phyloP scores from a whole-genome alignment of 202 grass and related monocot species.

The Schoenoplectus triqueter region DNA sequence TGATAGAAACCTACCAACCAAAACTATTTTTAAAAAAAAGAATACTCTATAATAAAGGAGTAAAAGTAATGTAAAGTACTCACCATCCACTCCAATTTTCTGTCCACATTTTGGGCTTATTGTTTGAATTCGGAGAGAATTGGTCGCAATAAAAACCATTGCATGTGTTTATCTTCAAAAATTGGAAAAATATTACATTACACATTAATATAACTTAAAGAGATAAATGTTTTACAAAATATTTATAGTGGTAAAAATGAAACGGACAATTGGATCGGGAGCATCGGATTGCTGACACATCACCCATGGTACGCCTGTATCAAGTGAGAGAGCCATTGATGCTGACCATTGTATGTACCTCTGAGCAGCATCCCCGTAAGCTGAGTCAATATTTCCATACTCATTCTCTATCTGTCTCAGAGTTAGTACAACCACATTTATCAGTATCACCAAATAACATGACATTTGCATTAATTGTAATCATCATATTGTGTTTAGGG shows the following conservation, averaged over 20 bases:
- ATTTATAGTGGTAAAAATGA: background rate
- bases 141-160: slow-evolving; percentile 97
- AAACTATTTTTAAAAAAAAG: background rate
- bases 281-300: slow-evolving; percentile 96
- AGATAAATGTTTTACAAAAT: background rate
- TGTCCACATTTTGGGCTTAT: slow-evolving; percentile 94
- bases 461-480: slow-evolving; percentile 9
- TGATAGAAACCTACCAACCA: slow-evolving; percentile 64
- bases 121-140: slow-evolving; percentile 76
- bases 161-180: slow-evolving; percentile 92
- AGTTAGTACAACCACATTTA: background rate
- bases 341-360: slow-evolving; percentile 84
- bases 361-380: slow-evolving; percentile 66
- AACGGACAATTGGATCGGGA: slow-evolving; percentile 76
- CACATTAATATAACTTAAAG: background rate
- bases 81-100: slow-evolving; percentile 95
- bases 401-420: slow-evolving; percentile 82
- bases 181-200: background rate
- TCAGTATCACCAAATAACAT: slow-evolving; percentile 10
- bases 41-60: background rate
- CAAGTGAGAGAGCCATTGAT: slow-evolving; percentile 86
- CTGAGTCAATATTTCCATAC: slow-evolving; percentile 76
- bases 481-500: background rate
- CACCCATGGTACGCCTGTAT: slow-evolving; percentile 97
- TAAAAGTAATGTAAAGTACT: slow-evolving; percentile 20